Base-by-base conservation (phyloP, 1,139 yeast species). In the Geotrichum restrictum region DNA sequence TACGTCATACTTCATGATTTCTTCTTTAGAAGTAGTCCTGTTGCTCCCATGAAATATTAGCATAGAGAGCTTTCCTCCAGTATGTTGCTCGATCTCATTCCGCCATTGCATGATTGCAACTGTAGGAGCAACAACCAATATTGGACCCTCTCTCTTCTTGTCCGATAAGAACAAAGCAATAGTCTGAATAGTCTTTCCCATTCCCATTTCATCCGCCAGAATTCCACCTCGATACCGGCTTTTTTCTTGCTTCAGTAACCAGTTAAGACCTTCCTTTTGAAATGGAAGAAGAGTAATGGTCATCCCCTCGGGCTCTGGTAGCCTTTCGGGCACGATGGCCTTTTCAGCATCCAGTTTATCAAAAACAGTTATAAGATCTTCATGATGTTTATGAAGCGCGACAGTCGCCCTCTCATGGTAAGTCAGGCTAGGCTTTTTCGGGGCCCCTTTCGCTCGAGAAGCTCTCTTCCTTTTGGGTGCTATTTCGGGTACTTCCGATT, bases 141-240 rank as follows among this genome's bases (percentile, higher is more conserved):
- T 87, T 1, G 98, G 97, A 16, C 62, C 63, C 13, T 59, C 59
- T n/a, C 67, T 60, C 16, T 81, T 73, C 60, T 82, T 82, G 66
- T 91, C 96, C 49, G 77, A 69, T 82, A 89, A 80, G 65, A 93
- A 80, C 51, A 93, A 71, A 0, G 95, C 93, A 57, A 93, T 91
- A 27, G 96, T 88, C 69, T 93, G 98, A 49, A 93, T 89, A 1
- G 98, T 93, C 65, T 93, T 93, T 60, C 98, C 98, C 98, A 93
- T 91, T 47, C 98, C 98, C 98, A 93, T 93, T 69, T 93, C 99
- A 71, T 93, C 99, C 2, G 98, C 98, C 48, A 93, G 73, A n/a
- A 93, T 83, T 3, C 98, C 98, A 22, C 98, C 98, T 16, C 78
- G 75, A 66, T 86, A 93, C 45, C 76, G 77, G 19, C 89, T 78